A percentile compares a stretch with the other conserved stretches of the same genome.
Evolutionary conservation across 495 filamentous ascomycete species (phyloP).

Genomic region (Oleoguttula mirabilis): DNA sequence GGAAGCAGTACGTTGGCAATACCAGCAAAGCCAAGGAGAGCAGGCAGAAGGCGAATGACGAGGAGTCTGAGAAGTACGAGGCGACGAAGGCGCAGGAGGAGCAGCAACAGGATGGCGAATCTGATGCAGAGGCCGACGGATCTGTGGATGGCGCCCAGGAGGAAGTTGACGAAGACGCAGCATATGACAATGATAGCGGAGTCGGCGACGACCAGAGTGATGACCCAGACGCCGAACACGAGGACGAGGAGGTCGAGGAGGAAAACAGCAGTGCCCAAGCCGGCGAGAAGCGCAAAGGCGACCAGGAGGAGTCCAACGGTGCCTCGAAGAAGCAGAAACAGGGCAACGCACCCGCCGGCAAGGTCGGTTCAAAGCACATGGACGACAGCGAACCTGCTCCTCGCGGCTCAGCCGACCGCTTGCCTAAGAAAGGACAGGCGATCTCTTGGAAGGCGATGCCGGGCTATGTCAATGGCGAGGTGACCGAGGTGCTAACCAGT

Average conservation of each 20-base stretch:
- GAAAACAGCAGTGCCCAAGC: conserved; percentile 24
- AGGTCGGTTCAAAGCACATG: conserved; percentile 22
- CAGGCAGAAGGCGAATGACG: conserved; percentile 27
- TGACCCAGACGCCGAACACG: conserved; percentile 16
- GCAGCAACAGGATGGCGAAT: conserved; percentile 12
- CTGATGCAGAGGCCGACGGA: conserved; percentile 15
- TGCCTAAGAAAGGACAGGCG: conserved; percentile 27
- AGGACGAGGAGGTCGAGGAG: conserved; percentile 18
- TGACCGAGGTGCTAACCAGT: conserved; percentile 24
- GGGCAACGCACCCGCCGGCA: conserved; percentile 13
- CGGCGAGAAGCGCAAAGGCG: conserved; percentile 24
- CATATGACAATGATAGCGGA: conserved; percentile 14
- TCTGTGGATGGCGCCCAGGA: too few species aligned
- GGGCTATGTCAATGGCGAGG: conserved; percentile 28
- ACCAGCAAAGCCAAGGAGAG: conserved; percentile 31
- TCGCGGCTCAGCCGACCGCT: conserved; percentile 24
- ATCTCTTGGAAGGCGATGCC: conserved; percentile 27
- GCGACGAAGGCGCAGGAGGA: conserved; percentile 14
- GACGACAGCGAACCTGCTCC: conserved; percentile 18
- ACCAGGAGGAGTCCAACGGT: background rate
- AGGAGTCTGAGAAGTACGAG: conserved; percentile 21
- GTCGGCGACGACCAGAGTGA: conserved; percentile 16
- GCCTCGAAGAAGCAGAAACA: conserved; percentile 25
- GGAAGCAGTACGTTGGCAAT: conserved; percentile 38
- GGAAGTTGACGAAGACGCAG: conserved; percentile 16